phyloP scores from a whole-genome alignment of 1,284 basidiomycete genomes.

The Leccinum fallax region DNA sequence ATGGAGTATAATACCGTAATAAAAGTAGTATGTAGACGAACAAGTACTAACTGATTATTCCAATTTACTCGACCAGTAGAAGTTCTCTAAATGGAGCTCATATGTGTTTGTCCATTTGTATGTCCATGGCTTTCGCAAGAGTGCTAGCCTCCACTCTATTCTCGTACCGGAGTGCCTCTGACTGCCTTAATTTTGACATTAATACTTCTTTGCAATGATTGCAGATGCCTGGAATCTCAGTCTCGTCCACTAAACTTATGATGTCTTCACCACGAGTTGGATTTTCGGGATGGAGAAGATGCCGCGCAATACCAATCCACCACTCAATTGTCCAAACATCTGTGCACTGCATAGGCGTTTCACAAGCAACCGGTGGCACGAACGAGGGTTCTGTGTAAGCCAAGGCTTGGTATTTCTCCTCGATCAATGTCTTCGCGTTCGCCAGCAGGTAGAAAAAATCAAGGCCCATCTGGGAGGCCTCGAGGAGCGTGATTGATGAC shows the following conservation, averaged over 20 bases:
- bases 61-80: too few species aligned
- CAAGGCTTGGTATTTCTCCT: neutral
- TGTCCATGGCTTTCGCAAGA: too few species aligned
- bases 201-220: neutral
- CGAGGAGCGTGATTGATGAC: neutral
- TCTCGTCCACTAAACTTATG: neutral
- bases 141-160: neutral
- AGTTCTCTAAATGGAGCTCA: too few species aligned
- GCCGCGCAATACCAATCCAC: neutral
- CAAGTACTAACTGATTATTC: too few species aligned
- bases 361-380: neutral
- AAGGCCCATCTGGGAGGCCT: constrained; percentile 6
- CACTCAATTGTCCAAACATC: neutral
- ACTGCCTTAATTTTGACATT: neutral
- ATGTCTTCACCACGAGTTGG: neutral
- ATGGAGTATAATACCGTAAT: too few species aligned
- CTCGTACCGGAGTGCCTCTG: neutral
- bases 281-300: neutral
- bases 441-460: constrained; percentile 3
- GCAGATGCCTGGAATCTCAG: neutral
- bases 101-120: too few species aligned
- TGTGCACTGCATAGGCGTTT: neutral
- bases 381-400: neutral
- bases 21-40: too few species aligned
- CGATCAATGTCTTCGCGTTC: constrained; percentile 1